These are phyloP conservation scores for Athelia sp. DNA, from an alignment of 1,284 basidiomycete species.

Conservation along the genomic window DNA sequence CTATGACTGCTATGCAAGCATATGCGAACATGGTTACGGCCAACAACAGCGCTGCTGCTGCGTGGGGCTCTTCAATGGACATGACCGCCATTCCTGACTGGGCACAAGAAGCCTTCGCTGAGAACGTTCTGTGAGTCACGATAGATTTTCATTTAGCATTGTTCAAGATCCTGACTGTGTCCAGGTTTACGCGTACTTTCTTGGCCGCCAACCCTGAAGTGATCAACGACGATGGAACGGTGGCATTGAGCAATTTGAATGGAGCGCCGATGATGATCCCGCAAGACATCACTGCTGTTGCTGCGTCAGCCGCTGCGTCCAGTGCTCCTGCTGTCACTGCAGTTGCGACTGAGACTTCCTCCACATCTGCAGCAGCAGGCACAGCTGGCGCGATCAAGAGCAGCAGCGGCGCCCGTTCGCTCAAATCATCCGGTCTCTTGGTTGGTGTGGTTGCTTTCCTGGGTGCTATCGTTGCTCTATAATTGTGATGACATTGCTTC, in stretches of 20 bases:
- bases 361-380: slow-evolving; percentile 20
- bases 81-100: slow-evolving; percentile 48
- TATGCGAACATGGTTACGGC: slow-evolving; percentile 44
- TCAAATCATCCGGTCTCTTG: slow-evolving; percentile 43
- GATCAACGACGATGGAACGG: slow-evolving; percentile 42
- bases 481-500: slow-evolving; percentile 21
- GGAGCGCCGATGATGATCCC: slow-evolving; percentile 52
- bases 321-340: slow-evolving; percentile 22
- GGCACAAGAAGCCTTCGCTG: slow-evolving; percentile 42
- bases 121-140: slow-evolving; percentile 46
- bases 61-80: slow-evolving; percentile 62
- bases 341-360: slow-evolving; percentile 20
- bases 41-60: slow-evolving; percentile 41
- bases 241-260: slow-evolving; percentile 42
- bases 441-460: slow-evolving; percentile 45
- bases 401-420: slow-evolving; percentile 42
- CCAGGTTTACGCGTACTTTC: slow-evolving; percentile 49
- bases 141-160: slow-evolving; percentile 18
- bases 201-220: slow-evolving; percentile 57
- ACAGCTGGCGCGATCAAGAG: slow-evolving; percentile 14
- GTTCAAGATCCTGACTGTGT: slow-evolving; percentile 12
- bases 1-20: slow-evolving; percentile 49
- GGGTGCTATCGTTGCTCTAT: slow-evolving; percentile 54
- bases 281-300: slow-evolving; percentile 35
- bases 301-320: slow-evolving; percentile 13